phyloP scores from a whole-genome alignment of 2,329 filamentous ascomycete species.

The Aspergillus persii region DNA sequence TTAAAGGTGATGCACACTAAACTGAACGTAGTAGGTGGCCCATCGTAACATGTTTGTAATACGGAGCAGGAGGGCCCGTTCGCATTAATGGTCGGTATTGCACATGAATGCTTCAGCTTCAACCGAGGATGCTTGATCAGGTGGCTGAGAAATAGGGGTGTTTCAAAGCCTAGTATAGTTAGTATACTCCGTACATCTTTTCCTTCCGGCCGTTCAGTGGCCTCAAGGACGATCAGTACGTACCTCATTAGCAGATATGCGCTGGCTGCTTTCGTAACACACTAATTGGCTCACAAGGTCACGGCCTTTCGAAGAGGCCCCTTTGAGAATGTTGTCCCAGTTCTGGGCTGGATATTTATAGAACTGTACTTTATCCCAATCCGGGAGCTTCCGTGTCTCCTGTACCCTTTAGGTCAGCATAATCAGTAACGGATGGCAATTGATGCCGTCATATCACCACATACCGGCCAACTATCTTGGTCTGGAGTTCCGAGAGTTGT shows the following conservation, averaged over 20 bases:
- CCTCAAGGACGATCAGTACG: conserved; percentile 7
- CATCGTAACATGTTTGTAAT: not conserved
- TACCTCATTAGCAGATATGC: conserved; percentile 67
- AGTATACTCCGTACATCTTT: not conserved
- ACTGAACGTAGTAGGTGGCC: not conserved
- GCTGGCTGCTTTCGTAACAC: conserved; percentile 65
- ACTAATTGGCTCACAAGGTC: conserved; percentile 68
- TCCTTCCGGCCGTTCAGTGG: not conserved
- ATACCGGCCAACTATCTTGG: conserved; percentile 74
- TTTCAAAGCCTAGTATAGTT: conserved; percentile 30
- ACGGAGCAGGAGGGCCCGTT: not conserved
- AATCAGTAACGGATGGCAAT: not conserved
- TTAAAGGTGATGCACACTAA: not conserved
- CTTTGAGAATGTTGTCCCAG: conserved; percentile 70
- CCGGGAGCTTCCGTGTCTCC: conserved; percentile 60
- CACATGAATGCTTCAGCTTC: not conserved
- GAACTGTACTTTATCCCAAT: conserved; percentile 86
- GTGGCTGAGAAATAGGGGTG: conserved; percentile 36
- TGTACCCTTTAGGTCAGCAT: conserved; percentile 13
- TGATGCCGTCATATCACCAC: conserved; percentile 21
- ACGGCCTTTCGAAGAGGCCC: conserved; percentile 56
- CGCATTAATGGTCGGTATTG: not conserved
- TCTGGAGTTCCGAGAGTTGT: conserved; percentile 85
- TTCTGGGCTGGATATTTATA: conserved; percentile 63
- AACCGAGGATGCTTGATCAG: not conserved